Evolutionary conservation across 108 stramenopile genomes (phyloP).

Genomic region (Pseudonitzschia delicatissima): DNA sequence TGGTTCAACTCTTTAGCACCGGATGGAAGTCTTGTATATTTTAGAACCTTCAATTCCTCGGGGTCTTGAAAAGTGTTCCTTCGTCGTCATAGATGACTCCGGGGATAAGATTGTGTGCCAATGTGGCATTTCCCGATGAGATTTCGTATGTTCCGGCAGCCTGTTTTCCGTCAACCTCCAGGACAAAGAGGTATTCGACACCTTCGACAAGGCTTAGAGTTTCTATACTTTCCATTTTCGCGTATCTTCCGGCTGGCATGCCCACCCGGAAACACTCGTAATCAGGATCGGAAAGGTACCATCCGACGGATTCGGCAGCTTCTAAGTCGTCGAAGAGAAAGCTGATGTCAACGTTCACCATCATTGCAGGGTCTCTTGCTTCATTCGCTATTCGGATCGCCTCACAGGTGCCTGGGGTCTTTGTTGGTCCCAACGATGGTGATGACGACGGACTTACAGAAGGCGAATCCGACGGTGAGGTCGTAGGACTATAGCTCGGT

Average conservation of each 20-base stretch:
- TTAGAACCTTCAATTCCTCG: too few species aligned
- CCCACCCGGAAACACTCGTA: conserved; percentile 20
- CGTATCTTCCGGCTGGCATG: conserved; percentile 2
- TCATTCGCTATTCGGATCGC: background rate
- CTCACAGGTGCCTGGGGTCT: background rate
- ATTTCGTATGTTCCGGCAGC: background rate
- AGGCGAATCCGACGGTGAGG: background rate
- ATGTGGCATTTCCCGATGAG: too few species aligned
- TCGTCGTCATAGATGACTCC: too few species aligned
- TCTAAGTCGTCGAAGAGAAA: conserved; percentile 11
- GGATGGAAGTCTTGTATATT: too few species aligned
- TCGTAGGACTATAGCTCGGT: background rate
- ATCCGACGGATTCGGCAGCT: conserved; percentile 11
- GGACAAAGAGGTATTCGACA: background rate
- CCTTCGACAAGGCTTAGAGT: background rate
- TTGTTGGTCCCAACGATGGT: background rate
- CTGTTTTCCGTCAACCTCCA: background rate
- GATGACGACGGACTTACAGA: background rate
- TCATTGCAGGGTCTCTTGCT: background rate
- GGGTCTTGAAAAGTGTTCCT: too few species aligned
- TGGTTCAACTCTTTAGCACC: too few species aligned
- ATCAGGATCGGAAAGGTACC: conserved; percentile 22
- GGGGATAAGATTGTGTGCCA: too few species aligned
- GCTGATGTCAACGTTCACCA: conserved; percentile 11
- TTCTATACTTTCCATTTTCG: background rate